Evolutionary conservation across 768 basidiomycete genomes (phyloP), one percentile per base, ranked within the genome.

Genomic region (Auriculariales sp.): DNA sequence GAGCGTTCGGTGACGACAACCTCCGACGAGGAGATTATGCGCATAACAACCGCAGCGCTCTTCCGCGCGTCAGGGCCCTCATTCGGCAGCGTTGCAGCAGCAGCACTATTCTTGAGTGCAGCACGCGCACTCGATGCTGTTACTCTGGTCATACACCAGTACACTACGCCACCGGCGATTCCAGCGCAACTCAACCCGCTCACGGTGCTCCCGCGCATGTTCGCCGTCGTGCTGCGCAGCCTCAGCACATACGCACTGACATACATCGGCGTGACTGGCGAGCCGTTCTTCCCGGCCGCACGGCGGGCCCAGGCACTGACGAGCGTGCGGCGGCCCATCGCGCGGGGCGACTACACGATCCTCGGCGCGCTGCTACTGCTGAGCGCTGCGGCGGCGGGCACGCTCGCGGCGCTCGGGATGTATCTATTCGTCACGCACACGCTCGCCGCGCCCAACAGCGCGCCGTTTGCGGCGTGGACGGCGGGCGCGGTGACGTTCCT

Each of bases 351-450:
- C 53, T 66, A 47, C 42, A 27, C 30, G 0, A 66, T 92, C 54
- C 71, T 93, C 54, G 84, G 80, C 14, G 73, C 84, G n/a, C 64
- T 73, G 2, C 58, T 71, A 14, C 63, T 69, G 12, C 64, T 76
- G 27, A 76, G 85, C 11, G 83, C 90, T 15, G 68, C 88, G 46
- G 84, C 82, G 1, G 68, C 91, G 52, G 85, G 86, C 1, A 73
- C 92, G 54, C 84, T 89, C 4, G 85, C 88, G 54, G 81, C 88
- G 12, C 68, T 93, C 27, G 66, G 75, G 31, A 85, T 89, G 3
- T 95, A 94, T 62, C 64, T 97, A 17, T 87, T 93, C 56, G 85
- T 90, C n/a, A 83, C 88, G 2, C 86, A 89, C 63, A 81, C 83
- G 0, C 65, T 90, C 19, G 61, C 63, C 15, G 77, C 79, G 24